Evolutionary conservation across 345 rosid genomes (phyloP).

Genomic region (Heritiera littoralis): DNA sequence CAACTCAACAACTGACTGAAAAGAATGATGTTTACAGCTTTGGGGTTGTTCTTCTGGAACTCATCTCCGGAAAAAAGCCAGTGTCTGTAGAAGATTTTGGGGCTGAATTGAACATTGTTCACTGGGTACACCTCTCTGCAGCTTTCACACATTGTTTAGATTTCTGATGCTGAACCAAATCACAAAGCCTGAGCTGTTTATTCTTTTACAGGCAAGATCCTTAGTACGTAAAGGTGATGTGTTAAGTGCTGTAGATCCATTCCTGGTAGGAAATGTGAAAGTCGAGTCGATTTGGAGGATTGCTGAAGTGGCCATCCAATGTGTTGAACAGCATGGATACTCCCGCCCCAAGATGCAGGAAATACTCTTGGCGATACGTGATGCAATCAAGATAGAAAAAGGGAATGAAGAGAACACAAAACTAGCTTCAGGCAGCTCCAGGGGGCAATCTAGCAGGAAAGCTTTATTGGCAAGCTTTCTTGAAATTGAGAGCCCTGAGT

Average conservation of each 20-base stretch:
- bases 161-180: neutral
- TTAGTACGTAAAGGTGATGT: slow-evolving; percentile 82
- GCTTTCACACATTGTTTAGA: neutral
- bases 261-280: slow-evolving; percentile 57
- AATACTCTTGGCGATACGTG: slow-evolving; percentile 74
- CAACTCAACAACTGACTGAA: slow-evolving; percentile 82
- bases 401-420: slow-evolving; percentile 44
- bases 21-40: slow-evolving; percentile 98
- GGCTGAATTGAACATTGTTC: slow-evolving; percentile 80
- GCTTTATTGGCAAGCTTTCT: slow-evolving; percentile 89
- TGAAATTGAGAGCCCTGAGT: slow-evolving; percentile 81
- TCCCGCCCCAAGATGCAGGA: slow-evolving; percentile 90
- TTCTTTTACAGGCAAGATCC: slow-evolving; percentile 68
- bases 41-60: slow-evolving; percentile 93
- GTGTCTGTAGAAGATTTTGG: slow-evolving; percentile 86
- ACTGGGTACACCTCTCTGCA: slow-evolving; percentile 62
- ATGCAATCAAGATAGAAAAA: slow-evolving; percentile 77
- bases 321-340: slow-evolving; percentile 69
- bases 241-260: slow-evolving; percentile 66
- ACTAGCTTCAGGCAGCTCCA: slow-evolving; percentile 44
- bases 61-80: slow-evolving; percentile 88
- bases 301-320: slow-evolving; percentile 83
- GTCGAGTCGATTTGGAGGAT: slow-evolving; percentile 89
- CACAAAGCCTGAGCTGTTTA: neutral
- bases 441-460: slow-evolving; percentile 73